Evolutionary conservation across 2,329 filamentous ascomycete species (phyloP).

Genomic region (Phialophora verrucosa): DNA sequence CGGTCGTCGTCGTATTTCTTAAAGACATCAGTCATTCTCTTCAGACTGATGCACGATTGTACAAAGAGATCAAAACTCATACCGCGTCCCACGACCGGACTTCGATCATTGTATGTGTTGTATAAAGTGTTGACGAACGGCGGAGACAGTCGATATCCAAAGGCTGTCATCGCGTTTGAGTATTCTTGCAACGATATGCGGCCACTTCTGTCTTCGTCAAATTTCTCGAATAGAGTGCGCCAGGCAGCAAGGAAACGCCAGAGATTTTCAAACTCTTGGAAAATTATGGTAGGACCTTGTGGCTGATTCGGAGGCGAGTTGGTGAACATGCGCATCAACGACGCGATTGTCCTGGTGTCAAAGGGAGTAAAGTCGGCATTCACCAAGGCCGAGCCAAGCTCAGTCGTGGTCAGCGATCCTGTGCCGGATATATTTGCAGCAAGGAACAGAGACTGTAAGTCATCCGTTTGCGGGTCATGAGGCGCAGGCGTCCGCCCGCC

Average conservation of each 20-base stretch:
- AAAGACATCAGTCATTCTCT: slow-evolving; percentile 98
- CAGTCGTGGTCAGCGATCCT: slow-evolving; percentile 81
- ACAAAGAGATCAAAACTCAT: slow-evolving; percentile 97
- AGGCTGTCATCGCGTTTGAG: slow-evolving; percentile 85
- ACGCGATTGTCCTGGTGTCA: slow-evolving; percentile 89
- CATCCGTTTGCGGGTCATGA: slow-evolving; percentile 59
- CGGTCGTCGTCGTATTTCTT: slow-evolving; percentile 98
- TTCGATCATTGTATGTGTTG: slow-evolving; percentile 73
- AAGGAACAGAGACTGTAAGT: slow-evolving; percentile 82
- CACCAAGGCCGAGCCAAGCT: slow-evolving; percentile 87
- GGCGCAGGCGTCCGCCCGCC: slow-evolving; percentile 43
- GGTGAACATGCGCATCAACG: slow-evolving; percentile 98
- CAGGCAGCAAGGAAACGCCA: slow-evolving; percentile 96
- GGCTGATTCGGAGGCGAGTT: slow-evolving; percentile 34
- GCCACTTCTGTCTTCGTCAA: slow-evolving; percentile 84
- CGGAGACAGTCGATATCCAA: slow-evolving; percentile 87
- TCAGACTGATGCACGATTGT: slow-evolving; percentile 93
- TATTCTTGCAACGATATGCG: slow-evolving; percentile 88
- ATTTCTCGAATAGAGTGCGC: slow-evolving; percentile 92
- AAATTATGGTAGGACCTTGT: slow-evolving; percentile 79
- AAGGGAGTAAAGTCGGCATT: slow-evolving; percentile 97
- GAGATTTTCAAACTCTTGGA: slow-evolving; percentile 93
- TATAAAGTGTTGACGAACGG: slow-evolving; percentile 86
- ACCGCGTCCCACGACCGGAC: slow-evolving; percentile 59
- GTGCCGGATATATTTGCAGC: slow-evolving; percentile 81